Percentiles rank a stretch among this genome's conserved stretches.
phyloP scores from a whole-genome alignment of 2,329 filamentous ascomycete genomes.

The Colletotrichum gloeosporioides region DNA sequence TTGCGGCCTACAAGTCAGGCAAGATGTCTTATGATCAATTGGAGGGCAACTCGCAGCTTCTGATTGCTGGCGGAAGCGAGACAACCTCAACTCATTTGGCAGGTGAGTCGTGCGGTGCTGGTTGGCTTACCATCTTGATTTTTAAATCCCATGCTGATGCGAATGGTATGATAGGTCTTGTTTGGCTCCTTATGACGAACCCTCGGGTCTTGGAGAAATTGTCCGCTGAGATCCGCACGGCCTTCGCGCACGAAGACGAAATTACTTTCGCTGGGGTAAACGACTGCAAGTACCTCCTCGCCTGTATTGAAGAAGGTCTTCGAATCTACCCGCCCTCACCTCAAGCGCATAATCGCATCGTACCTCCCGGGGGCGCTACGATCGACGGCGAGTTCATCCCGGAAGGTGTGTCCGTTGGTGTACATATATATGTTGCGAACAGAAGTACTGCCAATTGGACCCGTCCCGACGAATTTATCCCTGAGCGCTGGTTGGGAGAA shows the following conservation, averaged over 20 bases:
- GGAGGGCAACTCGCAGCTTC: slow-evolving; percentile 4
- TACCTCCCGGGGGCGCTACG: background rate
- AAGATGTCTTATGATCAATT: slow-evolving; percentile 10
- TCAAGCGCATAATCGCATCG: background rate
- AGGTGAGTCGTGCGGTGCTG: slow-evolving; percentile 26
- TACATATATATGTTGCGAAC: background rate
- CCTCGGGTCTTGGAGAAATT: slow-evolving; percentile 33
- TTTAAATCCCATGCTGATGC: too few species aligned
- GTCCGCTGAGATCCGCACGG: slow-evolving; percentile 31
- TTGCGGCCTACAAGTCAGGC: background rate
- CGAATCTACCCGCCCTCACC: slow-evolving; percentile 27
- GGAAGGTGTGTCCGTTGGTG: slow-evolving; percentile 36
- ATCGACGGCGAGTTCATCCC: slow-evolving; percentile 32
- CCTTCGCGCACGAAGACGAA: slow-evolving; percentile 10
- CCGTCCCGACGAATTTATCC: slow-evolving; percentile 48
- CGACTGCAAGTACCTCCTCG: slow-evolving; percentile 27
- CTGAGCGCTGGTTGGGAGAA: slow-evolving; percentile 47
- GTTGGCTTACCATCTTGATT: too few species aligned
- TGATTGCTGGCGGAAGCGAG: slow-evolving; percentile 35
- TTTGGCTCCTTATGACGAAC: slow-evolving; percentile 31
- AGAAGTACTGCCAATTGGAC: slow-evolving; percentile 38
- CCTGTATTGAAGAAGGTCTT: slow-evolving; percentile 28
- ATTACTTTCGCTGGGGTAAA: slow-evolving; percentile 7
- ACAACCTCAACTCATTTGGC: slow-evolving; percentile 35
- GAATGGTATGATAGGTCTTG: slow-evolving; percentile 14